Conservation (phyloP, 495 filamentous ascomycete species). For the Xanthoparmelia taractica region DNA sequence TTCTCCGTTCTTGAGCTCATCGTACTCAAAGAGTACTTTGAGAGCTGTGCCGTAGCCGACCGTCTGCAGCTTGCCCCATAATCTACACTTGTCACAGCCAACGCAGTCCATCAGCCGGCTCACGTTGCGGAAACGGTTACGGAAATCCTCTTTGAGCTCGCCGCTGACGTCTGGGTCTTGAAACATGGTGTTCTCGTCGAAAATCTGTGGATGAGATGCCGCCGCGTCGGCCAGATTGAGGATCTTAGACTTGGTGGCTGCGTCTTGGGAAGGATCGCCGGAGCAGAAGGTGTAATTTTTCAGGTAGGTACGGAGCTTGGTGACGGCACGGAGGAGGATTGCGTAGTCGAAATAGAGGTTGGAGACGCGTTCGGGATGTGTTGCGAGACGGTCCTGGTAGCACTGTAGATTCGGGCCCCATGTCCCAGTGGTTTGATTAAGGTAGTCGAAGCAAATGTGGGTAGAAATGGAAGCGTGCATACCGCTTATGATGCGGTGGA, state of each 20-base stretch:
- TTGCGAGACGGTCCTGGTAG: constrained; percentile 76
- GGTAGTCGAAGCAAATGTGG: constrained; percentile 91
- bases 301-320: constrained; percentile 82
- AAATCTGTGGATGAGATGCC: constrained; percentile 65
- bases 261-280: constrained; percentile 72
- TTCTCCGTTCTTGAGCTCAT: constrained; percentile 64
- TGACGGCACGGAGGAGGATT: constrained; percentile 77
- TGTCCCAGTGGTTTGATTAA: constrained; percentile 89
- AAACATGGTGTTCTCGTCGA: constrained; percentile 95
- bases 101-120: constrained; percentile 97
- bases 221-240: constrained; percentile 59
- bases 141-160: constrained; percentile 90
- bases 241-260: constrained; percentile 69
- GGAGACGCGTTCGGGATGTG: constrained; percentile 81
- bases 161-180: constrained; percentile 54
- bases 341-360: constrained; percentile 99
- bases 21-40: constrained; percentile 93
- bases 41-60: constrained; percentile 90
- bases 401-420: constrained; percentile 91
- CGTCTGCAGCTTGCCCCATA: constrained; percentile 98
- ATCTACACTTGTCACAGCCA: constrained; percentile 94
- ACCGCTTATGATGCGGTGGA: constrained; percentile 86
- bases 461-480: constrained; percentile 98
- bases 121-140: constrained; percentile 93
- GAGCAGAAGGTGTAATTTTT: constrained; percentile 84